Evolutionary conservation across 1,139 yeast genomes (phyloP), one percentile per base, ranked within the genome.

Genomic region (Zygosaccharomyces sapae): DNA sequence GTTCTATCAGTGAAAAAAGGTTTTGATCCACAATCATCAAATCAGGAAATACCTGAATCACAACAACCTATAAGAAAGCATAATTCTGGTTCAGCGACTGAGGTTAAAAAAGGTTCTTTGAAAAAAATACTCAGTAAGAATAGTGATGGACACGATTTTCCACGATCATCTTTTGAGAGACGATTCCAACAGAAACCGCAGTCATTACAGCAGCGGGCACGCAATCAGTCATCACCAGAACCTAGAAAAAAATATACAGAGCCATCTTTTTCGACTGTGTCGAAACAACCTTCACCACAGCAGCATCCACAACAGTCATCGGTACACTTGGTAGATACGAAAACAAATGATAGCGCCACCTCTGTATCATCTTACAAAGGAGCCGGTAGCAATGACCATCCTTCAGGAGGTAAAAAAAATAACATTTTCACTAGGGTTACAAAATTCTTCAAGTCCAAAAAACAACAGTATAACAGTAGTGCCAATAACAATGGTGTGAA

Each of bases 1-100:
- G 81, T 82, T 37, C 49, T 73, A 33, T 65, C 69, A 55, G 59
- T 58, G 52, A 46, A 57, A 45, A 62, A 57, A 22, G 25, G 38
- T 66, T 58, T 65, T 38, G 66, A 62, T 13, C 41, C 43, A 18
- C 37, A 47, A 4, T 35, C 51, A 31, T 31, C 10, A 6, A 31
- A 4, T 31, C 34, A 31, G 18, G 34, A 31, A 31, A 13, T 9
- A 13, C n/a, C n/a, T 31, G 34, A 31, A 6, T 31, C 13, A 40
- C 53, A 12, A 41, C 46, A 50, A 40, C 55, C 51, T 10, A 55
- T 54, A 2, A 52, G 46, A 34, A 35, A 39, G 34, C 39, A 31
- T 33, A 48, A 13, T 53, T 49, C 19, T 47, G 45, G 13, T 44
- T 22, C 41, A 3, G 3, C 33, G 12, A 5, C 18, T 5, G 41